Conservation (phyloP, 768 basidiomycete genomes). For the Rhodocollybia butyracea region DNA sequence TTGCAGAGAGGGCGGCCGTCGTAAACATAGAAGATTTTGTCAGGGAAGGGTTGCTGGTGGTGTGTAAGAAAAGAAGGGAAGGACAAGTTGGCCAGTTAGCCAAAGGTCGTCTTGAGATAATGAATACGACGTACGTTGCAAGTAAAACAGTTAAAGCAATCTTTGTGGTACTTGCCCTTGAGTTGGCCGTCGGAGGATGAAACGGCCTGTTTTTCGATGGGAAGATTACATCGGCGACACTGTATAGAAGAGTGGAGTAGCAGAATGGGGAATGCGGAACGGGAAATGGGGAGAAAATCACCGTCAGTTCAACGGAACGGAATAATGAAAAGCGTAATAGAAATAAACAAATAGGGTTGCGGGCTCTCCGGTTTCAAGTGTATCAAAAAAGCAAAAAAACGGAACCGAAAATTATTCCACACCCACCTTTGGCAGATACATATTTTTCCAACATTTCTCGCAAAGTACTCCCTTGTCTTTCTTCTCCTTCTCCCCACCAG, state of each 20-base stretch:
- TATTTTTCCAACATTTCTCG: slow-evolving; percentile 91
- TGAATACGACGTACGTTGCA: slow-evolving; percentile 6
- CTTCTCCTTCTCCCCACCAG: neutral
- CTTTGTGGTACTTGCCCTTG: slow-evolving; percentile 92
- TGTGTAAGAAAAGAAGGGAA: neutral
- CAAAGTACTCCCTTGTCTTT: slow-evolving; percentile 53
- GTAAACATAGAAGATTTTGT: slow-evolving; percentile 88
- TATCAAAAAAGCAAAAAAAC: neutral
- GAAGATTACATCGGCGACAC: slow-evolving; percentile 84
- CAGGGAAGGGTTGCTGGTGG: slow-evolving; percentile 92
- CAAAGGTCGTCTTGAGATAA: neutral
- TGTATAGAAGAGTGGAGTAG: slow-evolving; percentile 23
- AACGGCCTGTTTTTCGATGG: slow-evolving; percentile 90
- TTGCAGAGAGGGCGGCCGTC: slow-evolving; percentile 89
- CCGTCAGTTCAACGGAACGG: no score
- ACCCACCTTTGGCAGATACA: slow-evolving; percentile 89
- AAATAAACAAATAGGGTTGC: no score
- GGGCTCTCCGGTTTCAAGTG: neutral
- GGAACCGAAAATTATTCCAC: neutral
- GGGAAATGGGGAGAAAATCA: slow-evolving; percentile 2
- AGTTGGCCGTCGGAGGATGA: slow-evolving; percentile 91
- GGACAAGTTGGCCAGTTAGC: slow-evolving; percentile 4
- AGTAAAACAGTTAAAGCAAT: slow-evolving; percentile 85
- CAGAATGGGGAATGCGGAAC: neutral
- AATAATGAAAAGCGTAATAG: neutral